phyloP scores from a whole-genome alignment of 2,329 filamentous ascomycete species.

The Colletotrichum siamense region DNA sequence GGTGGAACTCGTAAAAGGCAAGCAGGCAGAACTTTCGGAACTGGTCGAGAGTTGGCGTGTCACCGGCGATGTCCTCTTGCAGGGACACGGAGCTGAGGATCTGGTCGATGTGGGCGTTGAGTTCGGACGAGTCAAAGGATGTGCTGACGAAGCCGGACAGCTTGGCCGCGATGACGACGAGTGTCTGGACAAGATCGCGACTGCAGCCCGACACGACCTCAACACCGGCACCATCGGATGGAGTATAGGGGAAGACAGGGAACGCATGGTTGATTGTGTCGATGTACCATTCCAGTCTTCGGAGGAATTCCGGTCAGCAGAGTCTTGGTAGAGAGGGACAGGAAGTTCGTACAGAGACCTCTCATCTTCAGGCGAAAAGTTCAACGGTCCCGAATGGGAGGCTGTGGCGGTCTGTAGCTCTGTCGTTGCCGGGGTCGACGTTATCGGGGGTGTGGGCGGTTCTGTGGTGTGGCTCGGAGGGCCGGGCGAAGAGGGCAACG shows the following conservation, averaged over 20 bases:
- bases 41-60: conserved; percentile 12
- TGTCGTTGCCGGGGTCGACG: background rate
- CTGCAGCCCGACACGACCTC: background rate
- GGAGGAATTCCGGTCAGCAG: background rate
- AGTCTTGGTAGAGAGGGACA: fast-evolving
- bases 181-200: background rate
- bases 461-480: background rate
- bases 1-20: conserved; percentile 22
- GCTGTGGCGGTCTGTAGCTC: background rate
- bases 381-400: background rate
- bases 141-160: background rate
- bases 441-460: background rate
- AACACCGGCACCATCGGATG: background rate
- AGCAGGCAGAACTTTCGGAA: conserved; percentile 19
- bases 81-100: background rate
- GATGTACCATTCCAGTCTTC: background rate
- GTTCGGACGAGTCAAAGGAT: background rate
- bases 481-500: background rate
- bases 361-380: background rate
- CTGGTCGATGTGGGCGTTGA: background rate
- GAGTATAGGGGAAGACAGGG: background rate
- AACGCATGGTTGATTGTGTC: background rate
- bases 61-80: background rate
- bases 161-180: conserved; percentile 11
- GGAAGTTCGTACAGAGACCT: background rate